Base-by-base conservation (phyloP, 192 early-diverging fungal species). In the Linnemannia schmuckeri region DNA sequence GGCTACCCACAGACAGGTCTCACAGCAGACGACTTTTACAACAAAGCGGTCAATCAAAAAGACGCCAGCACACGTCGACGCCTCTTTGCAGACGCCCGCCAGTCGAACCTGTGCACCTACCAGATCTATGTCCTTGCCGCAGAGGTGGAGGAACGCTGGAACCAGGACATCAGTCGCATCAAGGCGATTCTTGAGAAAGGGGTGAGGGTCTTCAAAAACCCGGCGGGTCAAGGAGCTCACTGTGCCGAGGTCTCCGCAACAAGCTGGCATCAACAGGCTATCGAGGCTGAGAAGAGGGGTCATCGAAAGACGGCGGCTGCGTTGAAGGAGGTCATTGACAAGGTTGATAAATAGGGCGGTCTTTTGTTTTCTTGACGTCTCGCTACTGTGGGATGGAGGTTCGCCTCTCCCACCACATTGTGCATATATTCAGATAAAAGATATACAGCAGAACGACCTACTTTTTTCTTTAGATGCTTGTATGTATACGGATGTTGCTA, bases 31-130 rank as follows among this genome's bases (percentile, higher is more conserved):
- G 24, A 74, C 6, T 83, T 78, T 44, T 83, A 78, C 74, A 6
- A 42, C 24, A 40, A 74, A 7, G 40, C 76, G 1, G 17, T 74
- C 33, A 24, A 35, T 0, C 76, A 83, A 33, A 0, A 33, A 0
- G 82, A 83, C 38, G 35, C 82, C 55, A 66, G 75, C 74, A 75
- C 40, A 7, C 77, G 78, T 66, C 77, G 74, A 15, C 72, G 83
- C 30, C 77, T 85, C 22, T 85, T 85, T 85, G 83, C 83, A 8
- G 78, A 85, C n/a, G 77, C 78, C 7, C 83, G 77, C 20, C 77
- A 71, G 17, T 85, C 82, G 6, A 85, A 79, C 27, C 8, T 85
- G n/a, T 79, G 83, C 40, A 35, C 54, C 0, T 76, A 79, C 42
- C 49, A 61, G 55, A 44, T 85, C 42, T 85, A 85, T 68, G 69